A percentile compares a stretch with the other conserved stretches of the same genome.
These are phyloP conservation scores for Blastobotrys petasosporus DNA, from an alignment of 1,139 yeast genomes.

Conservation along the genomic window DNA sequence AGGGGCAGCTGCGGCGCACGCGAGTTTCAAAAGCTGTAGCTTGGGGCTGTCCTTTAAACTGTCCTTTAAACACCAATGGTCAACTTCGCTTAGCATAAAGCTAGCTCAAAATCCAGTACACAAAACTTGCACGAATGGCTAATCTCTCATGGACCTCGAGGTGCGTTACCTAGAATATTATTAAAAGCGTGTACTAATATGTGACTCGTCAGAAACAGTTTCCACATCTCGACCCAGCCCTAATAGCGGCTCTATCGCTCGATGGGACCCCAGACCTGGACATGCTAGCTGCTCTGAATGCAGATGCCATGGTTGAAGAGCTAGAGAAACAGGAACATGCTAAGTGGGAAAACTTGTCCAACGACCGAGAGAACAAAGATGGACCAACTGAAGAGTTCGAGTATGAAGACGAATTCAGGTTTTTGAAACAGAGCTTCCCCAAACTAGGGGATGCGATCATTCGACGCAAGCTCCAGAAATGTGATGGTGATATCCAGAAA, in stretches of 20 bases:
- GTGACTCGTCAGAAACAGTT: slow-evolving; percentile 10
- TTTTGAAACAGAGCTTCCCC: slow-evolving; percentile 25
- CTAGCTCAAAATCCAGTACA: not conserved
- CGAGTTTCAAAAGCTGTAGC: no score
- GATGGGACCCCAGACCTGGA: slow-evolving; percentile 10
- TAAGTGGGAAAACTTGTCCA: not conserved
- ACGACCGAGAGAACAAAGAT: not conserved
- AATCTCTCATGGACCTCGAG: not conserved
- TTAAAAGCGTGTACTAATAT: no score
- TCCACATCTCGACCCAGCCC: slow-evolving; percentile 15
- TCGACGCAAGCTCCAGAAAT: slow-evolving; percentile 16
- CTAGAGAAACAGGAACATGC: not conserved
- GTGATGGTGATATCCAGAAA: slow-evolving; percentile 20
- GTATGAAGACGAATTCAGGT: slow-evolving; percentile 12
- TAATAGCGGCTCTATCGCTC: slow-evolving; percentile 14
- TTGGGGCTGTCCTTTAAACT: no score
- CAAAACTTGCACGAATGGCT: not conserved
- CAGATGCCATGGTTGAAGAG: slow-evolving; percentile 12
- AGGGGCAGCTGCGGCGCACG: no score
- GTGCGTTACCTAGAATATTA: no score
- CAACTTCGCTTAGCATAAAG: not conserved
- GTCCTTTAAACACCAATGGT: no score
- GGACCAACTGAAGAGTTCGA: not conserved
- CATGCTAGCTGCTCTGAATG: slow-evolving; percentile 8
- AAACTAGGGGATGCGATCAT: slow-evolving; percentile 16